Percentiles rank a stretch among this genome's conserved stretches.
Evolutionary conservation across 129 eudicot species (phyloP).

Genomic region (Lactuca sativa): DNA sequence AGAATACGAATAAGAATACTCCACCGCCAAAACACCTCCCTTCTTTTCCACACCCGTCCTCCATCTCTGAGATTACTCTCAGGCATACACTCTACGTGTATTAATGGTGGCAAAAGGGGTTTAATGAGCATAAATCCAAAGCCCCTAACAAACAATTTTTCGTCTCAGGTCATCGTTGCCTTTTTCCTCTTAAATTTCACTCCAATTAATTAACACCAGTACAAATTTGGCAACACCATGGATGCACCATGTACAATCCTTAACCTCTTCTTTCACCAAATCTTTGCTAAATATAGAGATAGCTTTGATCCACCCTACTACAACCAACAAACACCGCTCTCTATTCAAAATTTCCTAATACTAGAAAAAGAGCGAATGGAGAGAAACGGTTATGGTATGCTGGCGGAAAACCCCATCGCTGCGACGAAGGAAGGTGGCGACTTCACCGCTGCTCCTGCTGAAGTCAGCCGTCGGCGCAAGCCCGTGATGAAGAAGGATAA

Average conservation of each 20-base stretch:
- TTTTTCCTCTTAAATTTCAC: slow-evolving; percentile 3
- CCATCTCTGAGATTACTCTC: slow-evolving; percentile 1
- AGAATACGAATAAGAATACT: slow-evolving; percentile 1
- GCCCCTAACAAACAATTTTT: slow-evolving; percentile 20
- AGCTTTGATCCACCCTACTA: slow-evolving; percentile 20
- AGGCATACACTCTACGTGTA: background rate
- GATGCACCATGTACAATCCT: slow-evolving; percentile 47
- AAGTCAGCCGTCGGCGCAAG: slow-evolving; percentile 18
- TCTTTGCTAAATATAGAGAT: slow-evolving; percentile 35
- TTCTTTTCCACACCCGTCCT: background rate
- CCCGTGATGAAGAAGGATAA: slow-evolving; percentile 10
- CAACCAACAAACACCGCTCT: slow-evolving; percentile 29
- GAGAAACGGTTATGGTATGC: slow-evolving; percentile 1
- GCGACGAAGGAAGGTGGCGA: background rate
- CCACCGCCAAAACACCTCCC: slow-evolving; percentile 9
- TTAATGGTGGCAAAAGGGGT: too few relatives aligned
- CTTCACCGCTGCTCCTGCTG: slow-evolving; percentile 13
- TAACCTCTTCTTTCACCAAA: slow-evolving; percentile 18
- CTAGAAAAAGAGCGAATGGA: background rate
- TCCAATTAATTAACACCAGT: background rate
- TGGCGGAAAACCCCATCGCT: background rate
- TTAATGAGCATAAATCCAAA: slow-evolving; percentile 14
- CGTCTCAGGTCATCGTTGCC: slow-evolving; percentile 16
- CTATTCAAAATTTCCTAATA: background rate
- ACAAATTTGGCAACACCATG: slow-evolving; percentile 28